These are phyloP conservation scores for Chlorella sp. DNA, from an alignment of 139 green algal species.

Conservation along the genomic window DNA sequence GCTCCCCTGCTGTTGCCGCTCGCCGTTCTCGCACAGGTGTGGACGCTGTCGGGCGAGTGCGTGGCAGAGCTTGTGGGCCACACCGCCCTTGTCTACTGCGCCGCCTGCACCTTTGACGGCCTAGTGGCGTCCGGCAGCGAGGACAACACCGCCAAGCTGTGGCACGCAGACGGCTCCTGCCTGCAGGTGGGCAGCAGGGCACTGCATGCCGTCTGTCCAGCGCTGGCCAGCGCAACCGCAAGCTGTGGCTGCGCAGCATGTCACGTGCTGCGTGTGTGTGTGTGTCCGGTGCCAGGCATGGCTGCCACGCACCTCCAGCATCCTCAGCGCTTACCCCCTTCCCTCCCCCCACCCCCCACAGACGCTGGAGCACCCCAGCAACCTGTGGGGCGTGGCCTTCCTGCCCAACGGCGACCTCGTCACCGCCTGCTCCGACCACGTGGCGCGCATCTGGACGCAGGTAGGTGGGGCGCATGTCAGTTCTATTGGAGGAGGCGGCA, in stretches of 20 bases:
- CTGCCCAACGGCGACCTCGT: constrained; percentile 77
- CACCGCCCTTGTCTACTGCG: constrained; percentile 87
- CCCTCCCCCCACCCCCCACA: constrained; percentile 18
- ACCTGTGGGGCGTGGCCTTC: constrained; percentile 91
- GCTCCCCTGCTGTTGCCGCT: too few species aligned
- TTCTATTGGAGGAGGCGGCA: too few species aligned
- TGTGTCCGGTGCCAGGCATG: too few species aligned
- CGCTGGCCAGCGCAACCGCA: too few species aligned
- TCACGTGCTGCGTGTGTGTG: too few species aligned
- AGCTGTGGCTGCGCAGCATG: too few species aligned
- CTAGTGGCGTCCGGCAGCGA: constrained; percentile 82
- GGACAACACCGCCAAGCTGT: constrained; percentile 88
- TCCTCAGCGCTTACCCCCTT: not conserved
- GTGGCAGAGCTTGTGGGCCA: constrained; percentile 83
- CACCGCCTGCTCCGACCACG: constrained; percentile 85
- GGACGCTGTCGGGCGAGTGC: constrained; percentile 59
- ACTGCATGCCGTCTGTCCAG: too few species aligned
- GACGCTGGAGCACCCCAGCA: constrained; percentile 83
- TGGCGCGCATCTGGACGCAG: constrained; percentile 79
- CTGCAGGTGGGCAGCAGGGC: constrained; percentile 41
- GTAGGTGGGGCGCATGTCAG: too few species aligned
- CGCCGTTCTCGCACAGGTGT: constrained; percentile 41
- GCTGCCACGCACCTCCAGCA: not conserved
- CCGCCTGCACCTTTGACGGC: constrained; percentile 41
- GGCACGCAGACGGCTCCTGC: constrained; percentile 73